Base-by-base conservation (phyloP, 495 filamentous ascomycete species). In the Coniosporium apollinis region DNA sequence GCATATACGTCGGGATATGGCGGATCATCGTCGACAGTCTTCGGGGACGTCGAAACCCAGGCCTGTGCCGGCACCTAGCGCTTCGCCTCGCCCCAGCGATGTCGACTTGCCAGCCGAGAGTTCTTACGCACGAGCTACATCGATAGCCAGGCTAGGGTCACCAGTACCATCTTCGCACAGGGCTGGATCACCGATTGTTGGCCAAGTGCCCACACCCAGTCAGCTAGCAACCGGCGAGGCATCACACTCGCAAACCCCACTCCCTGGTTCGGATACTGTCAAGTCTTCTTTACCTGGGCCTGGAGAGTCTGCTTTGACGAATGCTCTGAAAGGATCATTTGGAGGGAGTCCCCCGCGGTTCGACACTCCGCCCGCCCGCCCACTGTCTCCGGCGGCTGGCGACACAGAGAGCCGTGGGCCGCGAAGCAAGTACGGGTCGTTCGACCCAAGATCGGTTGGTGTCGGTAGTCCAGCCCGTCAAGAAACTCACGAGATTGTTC, bases 401-500 rank as follows among this genome's bases (percentile, higher is more conserved):
- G 18, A 43, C 17, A 25, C 40, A 0, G 28, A 47, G 3, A 19
- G 24, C 34, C 42, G 45, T 13, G 45, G 13, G 3, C 40, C 41
- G 15, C 36, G 26, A 2, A 49, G 38, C 30, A 47, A 39, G 8
- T 50, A 48, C 30, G 55, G 52, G 21, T 56, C 55, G 13, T 52
- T 54, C 31, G 49, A 54, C 25, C 37, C 29, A 11, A 36, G 44
- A 30, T 48, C 45, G 20, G 24, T 35, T 14, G 46, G 38, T 29
- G 46, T 34, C 7, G 22, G 47, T 8, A 52, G 49, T 39, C 52
- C 56, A 10, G 36, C 33, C 30, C 53, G 49, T 7, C 41, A 37
- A 31, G 55, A 57, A 34, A 54, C 58, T 35, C 49, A 50, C 14
- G 57, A 58, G 28, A 45, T 60, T n/a, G 43, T 60, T 28, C 48